Evolutionary conservation across 306 rosid genomes (phyloP).

Genomic region (Glycyrrhiza uralensis): DNA sequence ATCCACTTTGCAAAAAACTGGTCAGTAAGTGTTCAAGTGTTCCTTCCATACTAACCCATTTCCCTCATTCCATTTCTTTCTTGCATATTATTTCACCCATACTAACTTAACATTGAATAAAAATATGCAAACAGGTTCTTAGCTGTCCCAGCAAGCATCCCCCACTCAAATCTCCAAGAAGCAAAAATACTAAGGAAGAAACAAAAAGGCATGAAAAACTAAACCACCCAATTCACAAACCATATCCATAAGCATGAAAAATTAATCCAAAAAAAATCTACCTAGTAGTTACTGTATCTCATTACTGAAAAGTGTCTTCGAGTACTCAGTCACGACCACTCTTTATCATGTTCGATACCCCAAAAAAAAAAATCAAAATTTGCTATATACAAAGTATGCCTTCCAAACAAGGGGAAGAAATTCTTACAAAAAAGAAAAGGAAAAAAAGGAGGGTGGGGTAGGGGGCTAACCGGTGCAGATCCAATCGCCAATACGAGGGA

Average conservation of each 20-base stretch:
- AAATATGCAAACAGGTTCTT: not conserved
- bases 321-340: not conserved
- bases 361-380: not conserved
- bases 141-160: not conserved
- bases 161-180: not conserved
- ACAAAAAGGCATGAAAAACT: not conserved
- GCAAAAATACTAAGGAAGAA: not conserved
- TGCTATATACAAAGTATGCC: not conserved
- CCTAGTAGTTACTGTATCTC: not conserved
- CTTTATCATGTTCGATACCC: not conserved
- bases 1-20: conserved; percentile 4
- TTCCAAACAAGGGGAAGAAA: not conserved
- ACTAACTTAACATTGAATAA: not conserved
- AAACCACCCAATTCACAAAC: not conserved
- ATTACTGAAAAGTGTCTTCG: too few species aligned
- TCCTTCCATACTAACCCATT: not conserved
- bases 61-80: conserved; percentile 2
- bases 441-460: not conserved
- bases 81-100: not conserved
- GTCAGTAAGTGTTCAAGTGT: not conserved
- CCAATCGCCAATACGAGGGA: conserved; percentile 96
- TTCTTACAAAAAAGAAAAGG: not conserved
- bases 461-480: conserved; percentile 84
- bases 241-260: not conserved
- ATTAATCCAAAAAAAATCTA: not conserved